Evolutionary conservation across 768 basidiomycete genomes (phyloP), one percentile per base, ranked within the genome.

Genomic region (Leccinum fibrillosum): DNA sequence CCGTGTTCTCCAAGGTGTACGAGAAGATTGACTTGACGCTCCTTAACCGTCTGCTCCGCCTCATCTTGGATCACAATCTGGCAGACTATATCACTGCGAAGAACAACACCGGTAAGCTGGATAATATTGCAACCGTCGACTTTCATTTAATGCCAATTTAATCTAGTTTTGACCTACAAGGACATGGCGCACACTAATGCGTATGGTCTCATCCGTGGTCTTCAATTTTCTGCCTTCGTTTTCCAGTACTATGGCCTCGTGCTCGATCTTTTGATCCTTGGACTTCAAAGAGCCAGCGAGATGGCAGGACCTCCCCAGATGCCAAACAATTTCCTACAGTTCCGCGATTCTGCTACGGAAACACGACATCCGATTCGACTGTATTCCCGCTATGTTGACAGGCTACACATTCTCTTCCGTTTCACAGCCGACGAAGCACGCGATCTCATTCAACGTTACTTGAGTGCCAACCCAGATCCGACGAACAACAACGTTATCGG

Each of bases 41-140:
- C 42, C 84, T 99, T 67, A 97, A 98, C 74, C 92, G 96, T 65
- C 82, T 99, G 3, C 82, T 98, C 45, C 92, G 97, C 55, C 85
- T 98, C 37, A 98, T 99, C 67, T 82, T 98, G 64, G 97, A 99
- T 67, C 97, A 98, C 80, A 99, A 99, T 72, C 72, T 99, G 78
- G 97, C 97, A 21, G 96, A 98, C 69, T 99, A 99, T 72, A 98
- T 98, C 70, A 99, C 97, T 4, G 91, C 94, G 19, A 98, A 98
- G 85, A 98, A 98, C 78, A 98, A 98, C 74, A 94, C 92, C 0
- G 83, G 84, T 82, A 55, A 50, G 78, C 63, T 23, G 6, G 32
- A 52, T 8, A 28, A 9, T 53, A 13, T 19, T 55, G 49, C 25
- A 5, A 5, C 5, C 4, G 6, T 52, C 4, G 9, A 57, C 51